Percentiles rank a stretch among this genome's conserved stretches.
phyloP scores from a whole-genome alignment of 225 moss, liverwort and hornwort genomes.

The Sphagnum tenellum region DNA sequence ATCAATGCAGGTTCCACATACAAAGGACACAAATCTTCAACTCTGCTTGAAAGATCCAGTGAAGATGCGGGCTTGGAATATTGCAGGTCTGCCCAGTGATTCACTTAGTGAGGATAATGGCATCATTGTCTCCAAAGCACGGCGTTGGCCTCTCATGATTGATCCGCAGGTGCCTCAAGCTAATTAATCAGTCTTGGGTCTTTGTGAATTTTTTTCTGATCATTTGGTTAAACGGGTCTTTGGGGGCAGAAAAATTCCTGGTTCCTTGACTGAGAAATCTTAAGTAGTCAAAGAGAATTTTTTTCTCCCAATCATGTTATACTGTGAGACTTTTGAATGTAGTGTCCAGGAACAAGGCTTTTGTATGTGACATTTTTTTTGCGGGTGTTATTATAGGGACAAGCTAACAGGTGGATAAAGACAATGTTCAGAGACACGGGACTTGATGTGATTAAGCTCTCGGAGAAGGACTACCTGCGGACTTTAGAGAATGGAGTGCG shows the following conservation, averaged over 20 bases:
- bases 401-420: constrained; percentile 95
- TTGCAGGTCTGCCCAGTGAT: constrained; percentile 86
- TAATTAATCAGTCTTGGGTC: too few species aligned
- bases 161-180: constrained; percentile 61
- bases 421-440: constrained; percentile 87
- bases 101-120: constrained; percentile 92
- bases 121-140: constrained; percentile 74
- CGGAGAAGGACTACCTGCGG: constrained; percentile 76
- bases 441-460: constrained; percentile 74
- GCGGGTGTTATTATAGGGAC: constrained; percentile 33
- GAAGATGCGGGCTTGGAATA: constrained; percentile 82
- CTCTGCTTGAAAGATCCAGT: constrained; percentile 66
- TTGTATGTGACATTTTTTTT: too few species aligned
- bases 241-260: too few species aligned
- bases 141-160: constrained; percentile 92
- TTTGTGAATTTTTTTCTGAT: too few species aligned
- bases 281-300: too few species aligned
- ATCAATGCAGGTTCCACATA: constrained; percentile 55
- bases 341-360: too few species aligned
- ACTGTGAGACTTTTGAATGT: too few species aligned
- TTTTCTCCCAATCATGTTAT: too few species aligned
- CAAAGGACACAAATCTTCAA: constrained; percentile 57
- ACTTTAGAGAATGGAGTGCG: constrained; percentile 81
- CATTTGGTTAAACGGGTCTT: too few species aligned
- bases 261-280: too few species aligned